Evolutionary conservation across 148 eudicot genomes (phyloP).

Genomic region (Vaccinium vitisidaea): DNA sequence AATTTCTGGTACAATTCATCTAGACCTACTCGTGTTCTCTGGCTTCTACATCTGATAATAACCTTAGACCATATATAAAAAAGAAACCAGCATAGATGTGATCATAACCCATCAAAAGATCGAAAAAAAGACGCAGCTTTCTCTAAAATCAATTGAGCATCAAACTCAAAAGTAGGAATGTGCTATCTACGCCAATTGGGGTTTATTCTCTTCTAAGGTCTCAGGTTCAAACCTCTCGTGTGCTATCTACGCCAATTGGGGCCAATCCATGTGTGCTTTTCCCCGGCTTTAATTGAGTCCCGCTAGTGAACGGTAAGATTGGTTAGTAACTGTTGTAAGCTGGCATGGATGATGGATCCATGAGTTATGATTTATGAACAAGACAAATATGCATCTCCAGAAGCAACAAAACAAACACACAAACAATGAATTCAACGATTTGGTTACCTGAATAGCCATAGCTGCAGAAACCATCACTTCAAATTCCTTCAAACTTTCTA

Average conservation of each 20-base stretch:
- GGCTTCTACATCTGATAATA: background rate
- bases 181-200: too few relatives aligned
- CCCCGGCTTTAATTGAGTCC: too few relatives aligned
- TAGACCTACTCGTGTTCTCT: background rate
- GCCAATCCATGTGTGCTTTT: too few relatives aligned
- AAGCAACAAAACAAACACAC: background rate
- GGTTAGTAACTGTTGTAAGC: too few relatives aligned
- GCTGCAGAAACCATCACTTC: slow-evolving; percentile 31
- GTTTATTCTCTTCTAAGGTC: too few relatives aligned
- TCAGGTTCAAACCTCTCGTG: too few relatives aligned
- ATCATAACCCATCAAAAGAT: background rate
- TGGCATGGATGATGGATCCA: too few relatives aligned
- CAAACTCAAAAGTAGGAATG: background rate
- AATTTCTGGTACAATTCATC: background rate
- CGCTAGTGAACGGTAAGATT: too few relatives aligned
- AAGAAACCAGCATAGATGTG: background rate
- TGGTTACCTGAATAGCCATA: slow-evolving; percentile 51
- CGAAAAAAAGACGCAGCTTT: background rate
- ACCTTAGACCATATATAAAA: background rate
- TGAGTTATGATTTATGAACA: too few relatives aligned
- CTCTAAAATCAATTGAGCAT: background rate
- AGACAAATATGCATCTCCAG: background rate
- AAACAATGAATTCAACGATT: background rate
- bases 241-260: too few relatives aligned
- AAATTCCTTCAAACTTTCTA: background rate